A percentile compares a stretch with the other conserved stretches of the same genome.
phyloP scores from a whole-genome alignment of 1,284 basidiomycete species.

The Cryptococcus maquisensis region DNA sequence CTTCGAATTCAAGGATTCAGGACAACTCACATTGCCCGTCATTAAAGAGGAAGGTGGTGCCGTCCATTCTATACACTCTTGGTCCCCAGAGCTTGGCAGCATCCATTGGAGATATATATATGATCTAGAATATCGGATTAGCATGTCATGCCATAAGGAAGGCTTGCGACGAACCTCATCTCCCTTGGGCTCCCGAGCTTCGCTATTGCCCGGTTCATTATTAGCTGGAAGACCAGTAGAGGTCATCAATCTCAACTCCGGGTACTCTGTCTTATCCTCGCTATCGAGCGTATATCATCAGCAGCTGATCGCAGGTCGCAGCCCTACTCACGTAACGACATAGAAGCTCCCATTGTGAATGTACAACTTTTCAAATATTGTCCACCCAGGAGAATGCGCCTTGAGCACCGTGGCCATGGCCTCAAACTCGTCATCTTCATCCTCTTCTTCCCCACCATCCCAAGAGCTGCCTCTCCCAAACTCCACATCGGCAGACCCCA shows the following conservation, averaged over 20 bases:
- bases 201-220: conserved; percentile 61
- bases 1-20: neutral
- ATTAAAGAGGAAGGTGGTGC: conserved; percentile 57
- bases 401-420: conserved; percentile 25
- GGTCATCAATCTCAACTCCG: conserved; percentile 62
- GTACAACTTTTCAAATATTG: conserved; percentile 53
- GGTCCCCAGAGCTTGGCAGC: conserved; percentile 62
- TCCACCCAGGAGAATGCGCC: conserved; percentile 46
- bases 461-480: neutral
- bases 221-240: conserved; percentile 62
- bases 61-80: conserved; percentile 62
- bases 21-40: conserved; percentile 46
- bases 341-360: conserved; percentile 70
- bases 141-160: neutral
- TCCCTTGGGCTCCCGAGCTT: conserved; percentile 61
- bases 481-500: conserved; percentile 8
- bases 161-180: conserved; percentile 54
- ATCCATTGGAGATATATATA: conserved; percentile 57
- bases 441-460: conserved; percentile 17
- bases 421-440: conserved; percentile 28
- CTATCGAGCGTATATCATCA: conserved; percentile 7
- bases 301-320: neutral
- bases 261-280: conserved; percentile 51
- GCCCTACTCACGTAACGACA: conserved; percentile 54
- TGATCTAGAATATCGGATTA: conserved; percentile 19